Evolutionary conservation across 2,329 filamentous ascomycete species (phyloP).

Genomic region (Phialophora expanda): DNA sequence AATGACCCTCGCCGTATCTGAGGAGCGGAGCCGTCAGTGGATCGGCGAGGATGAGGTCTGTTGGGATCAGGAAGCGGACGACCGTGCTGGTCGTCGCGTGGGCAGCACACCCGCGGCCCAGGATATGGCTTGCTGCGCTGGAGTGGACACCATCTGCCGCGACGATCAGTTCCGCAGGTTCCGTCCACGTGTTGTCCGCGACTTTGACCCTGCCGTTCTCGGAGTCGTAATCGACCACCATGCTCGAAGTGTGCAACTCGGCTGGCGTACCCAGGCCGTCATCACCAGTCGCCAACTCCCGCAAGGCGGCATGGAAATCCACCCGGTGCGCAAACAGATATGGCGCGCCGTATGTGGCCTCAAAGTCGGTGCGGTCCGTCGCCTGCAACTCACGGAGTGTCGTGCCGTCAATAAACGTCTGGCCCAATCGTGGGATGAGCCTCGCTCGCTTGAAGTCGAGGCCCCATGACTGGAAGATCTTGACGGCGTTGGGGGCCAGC

Average conservation of each 20-base stretch:
- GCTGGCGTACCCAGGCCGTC: neutral
- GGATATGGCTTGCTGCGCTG: neutral
- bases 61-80: constrained; percentile 14
- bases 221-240: constrained; percentile 11
- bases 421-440: constrained; percentile 9
- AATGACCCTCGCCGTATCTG: constrained; percentile 12
- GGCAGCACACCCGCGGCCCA: neutral
- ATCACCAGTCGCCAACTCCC: constrained; percentile 1
- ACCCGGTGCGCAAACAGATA: constrained; percentile 14
- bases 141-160: constrained; percentile 19
- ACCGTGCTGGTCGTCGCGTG: constrained; percentile 15
- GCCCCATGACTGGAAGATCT: constrained; percentile 4
- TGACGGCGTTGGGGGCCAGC: constrained; percentile 12
- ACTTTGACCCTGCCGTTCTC: constrained; percentile 6
- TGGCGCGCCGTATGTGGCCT: constrained; percentile 7
- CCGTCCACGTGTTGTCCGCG: neutral
- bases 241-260: neutral
- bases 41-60: neutral
- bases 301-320: constrained; percentile 9
- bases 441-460: constrained; percentile 6
- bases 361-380: constrained; percentile 12
- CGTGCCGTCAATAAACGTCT: constrained; percentile 14
- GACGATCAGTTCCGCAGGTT: constrained; percentile 1
- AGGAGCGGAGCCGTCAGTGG: constrained; percentile 10
- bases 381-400: constrained; percentile 1